Conservation (phyloP, 345 rosid genomes). For the Bruguiera gymnorhiza region DNA sequence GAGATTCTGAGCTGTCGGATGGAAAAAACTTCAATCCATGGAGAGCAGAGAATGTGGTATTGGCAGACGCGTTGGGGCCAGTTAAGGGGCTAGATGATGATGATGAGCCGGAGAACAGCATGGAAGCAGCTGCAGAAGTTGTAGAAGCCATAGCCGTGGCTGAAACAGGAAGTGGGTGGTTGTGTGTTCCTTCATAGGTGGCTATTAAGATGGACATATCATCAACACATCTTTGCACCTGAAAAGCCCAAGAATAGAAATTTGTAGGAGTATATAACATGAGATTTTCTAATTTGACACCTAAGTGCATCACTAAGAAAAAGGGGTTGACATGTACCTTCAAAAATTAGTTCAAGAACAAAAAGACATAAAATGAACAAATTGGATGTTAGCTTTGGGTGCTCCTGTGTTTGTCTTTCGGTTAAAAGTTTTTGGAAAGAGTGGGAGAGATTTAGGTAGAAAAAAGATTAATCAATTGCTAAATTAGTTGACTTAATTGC, state of each 20-base stretch:
- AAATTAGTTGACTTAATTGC: no score
- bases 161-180: constrained; percentile 79
- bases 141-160: constrained; percentile 98
- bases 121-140: constrained; percentile 87
- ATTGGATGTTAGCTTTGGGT: no score
- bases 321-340: no score
- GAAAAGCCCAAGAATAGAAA: constrained; percentile 6
- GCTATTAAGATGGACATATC: constrained; percentile 84
- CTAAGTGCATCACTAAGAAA: no score
- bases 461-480: no score
- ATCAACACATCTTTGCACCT: constrained; percentile 88
- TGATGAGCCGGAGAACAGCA: constrained; percentile 62
- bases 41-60: constrained; percentile 30
- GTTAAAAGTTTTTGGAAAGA: no score
- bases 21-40: constrained; percentile 51
- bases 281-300: no score
- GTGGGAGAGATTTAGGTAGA: no score
- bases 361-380: no score
- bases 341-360: no score
- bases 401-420: no score
- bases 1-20: constrained; percentile 38
- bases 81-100: constrained; percentile 39
- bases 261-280: neutral
- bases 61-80: neutral
- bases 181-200: constrained; percentile 94